Evolutionary conservation across 352 stramenopile genomes (phyloP).

Genomic region (Phytopythium kandeliae): DNA sequence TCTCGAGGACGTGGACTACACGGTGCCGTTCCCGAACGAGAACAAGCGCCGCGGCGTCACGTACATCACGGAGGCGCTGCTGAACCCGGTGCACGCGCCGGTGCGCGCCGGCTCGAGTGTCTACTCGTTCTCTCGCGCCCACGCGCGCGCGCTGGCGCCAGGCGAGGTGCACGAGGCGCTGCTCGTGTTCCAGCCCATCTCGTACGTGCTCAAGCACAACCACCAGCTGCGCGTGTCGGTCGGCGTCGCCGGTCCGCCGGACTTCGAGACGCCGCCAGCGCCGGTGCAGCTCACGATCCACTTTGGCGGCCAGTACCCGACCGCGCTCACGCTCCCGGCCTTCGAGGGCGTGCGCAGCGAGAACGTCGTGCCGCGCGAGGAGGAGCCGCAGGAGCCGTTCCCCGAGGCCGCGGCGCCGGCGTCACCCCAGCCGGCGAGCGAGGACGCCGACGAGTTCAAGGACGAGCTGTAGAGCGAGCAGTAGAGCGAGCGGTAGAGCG

Average conservation of each 20-base stretch:
- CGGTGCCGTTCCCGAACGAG: conserved; percentile 65
- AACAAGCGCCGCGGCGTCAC: conserved; percentile 74
- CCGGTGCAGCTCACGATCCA: conserved; percentile 74
- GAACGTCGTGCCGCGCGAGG: conserved; percentile 45
- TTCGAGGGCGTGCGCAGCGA: conserved; percentile 54
- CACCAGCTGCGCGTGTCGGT: conserved; percentile 75
- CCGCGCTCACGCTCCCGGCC: conserved; percentile 60
- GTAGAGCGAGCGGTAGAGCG: too few relatives aligned
- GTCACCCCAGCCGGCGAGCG: conserved; percentile 29
- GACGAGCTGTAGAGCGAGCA: conserved; percentile 45
- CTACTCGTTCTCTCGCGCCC: conserved; percentile 57
- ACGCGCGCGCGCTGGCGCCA: conserved; percentile 52
- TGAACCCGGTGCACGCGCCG: conserved; percentile 67
- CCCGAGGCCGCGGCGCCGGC: conserved; percentile 15
- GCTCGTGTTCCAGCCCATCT: conserved; percentile 68
- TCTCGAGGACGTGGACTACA: conserved; percentile 75
- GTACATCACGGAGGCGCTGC: conserved; percentile 73
- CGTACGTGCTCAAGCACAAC: conserved; percentile 71
- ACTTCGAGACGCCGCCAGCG: conserved; percentile 64
- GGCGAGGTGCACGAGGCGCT: conserved; percentile 73
- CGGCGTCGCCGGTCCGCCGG: conserved; percentile 40
- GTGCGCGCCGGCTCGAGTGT: conserved; percentile 54
- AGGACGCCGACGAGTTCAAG: conserved; percentile 50
- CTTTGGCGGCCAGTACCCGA: conserved; percentile 62
- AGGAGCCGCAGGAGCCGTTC: conserved; percentile 22